phyloP scores from a whole-genome alignment of 1,139 yeast species.

The Zygoascus hellenicus region DNA sequence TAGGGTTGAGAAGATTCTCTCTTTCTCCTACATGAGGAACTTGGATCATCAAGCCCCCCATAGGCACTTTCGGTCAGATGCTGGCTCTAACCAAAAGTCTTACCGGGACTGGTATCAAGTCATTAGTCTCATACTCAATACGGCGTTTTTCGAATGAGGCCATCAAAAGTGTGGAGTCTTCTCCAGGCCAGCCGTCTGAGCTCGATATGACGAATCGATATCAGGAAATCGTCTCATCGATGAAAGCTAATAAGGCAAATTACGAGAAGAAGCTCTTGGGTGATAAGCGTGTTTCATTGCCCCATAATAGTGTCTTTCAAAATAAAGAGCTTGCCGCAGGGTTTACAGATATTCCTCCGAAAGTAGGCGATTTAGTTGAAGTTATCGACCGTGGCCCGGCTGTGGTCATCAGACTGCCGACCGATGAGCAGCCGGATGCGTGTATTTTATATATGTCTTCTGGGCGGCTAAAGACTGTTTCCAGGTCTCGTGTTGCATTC shows the following conservation, averaged over 20 bases:
- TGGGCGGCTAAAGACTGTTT: slow-evolving; percentile 11
- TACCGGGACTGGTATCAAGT: too few relatives aligned
- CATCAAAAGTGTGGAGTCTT: too few relatives aligned
- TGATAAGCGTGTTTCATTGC: slow-evolving; percentile 2
- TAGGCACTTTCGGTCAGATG: too few relatives aligned
- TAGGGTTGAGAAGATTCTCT: too few relatives aligned
- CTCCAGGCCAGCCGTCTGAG: not conserved
- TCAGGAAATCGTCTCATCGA: not conserved
- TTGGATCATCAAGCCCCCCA: too few relatives aligned
- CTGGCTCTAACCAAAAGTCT: too few relatives aligned
- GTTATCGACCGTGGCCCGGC: slow-evolving; percentile 2
- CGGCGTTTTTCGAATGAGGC: too few relatives aligned
- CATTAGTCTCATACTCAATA: too few relatives aligned
- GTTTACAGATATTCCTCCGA: slow-evolving; percentile 6
- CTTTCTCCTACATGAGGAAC: too few relatives aligned
- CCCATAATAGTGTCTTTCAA: not conserved
- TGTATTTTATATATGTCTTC: slow-evolving; percentile 10
- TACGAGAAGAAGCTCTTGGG: slow-evolving; percentile 2
- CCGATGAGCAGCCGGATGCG: slow-evolving; percentile 2
- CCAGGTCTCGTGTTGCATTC: slow-evolving; percentile 11
- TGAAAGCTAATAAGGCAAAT: not conserved
- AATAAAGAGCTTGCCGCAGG: slow-evolving; percentile 3
- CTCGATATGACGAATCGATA: slow-evolving; percentile 2
- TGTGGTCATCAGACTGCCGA: slow-evolving; percentile 4
- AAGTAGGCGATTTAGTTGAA: slow-evolving; percentile 8